Evolutionary conservation across 257 asterid species (phyloP).

Genomic region (Salvia miltiorrhiza): DNA sequence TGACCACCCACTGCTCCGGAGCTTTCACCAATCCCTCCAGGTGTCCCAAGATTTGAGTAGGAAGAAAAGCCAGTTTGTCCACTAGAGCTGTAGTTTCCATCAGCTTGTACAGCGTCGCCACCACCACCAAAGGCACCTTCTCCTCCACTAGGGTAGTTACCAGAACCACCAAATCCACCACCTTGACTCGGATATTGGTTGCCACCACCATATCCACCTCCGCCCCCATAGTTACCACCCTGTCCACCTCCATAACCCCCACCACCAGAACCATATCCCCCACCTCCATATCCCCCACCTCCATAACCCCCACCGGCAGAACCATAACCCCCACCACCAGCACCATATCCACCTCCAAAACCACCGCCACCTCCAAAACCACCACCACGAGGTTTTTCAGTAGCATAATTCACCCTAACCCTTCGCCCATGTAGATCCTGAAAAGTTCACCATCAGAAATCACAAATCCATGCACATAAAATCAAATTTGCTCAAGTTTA

Average conservation of each 20-base stretch:
- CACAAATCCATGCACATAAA: neutral
- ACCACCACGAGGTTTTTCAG: slow-evolving; percentile 43
- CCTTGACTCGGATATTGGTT: slow-evolving; percentile 15
- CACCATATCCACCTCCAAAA: slow-evolving; percentile 41
- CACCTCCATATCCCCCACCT: too few species aligned
- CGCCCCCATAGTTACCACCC: too few species aligned
- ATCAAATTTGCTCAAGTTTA: neutral
- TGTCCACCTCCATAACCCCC: too few species aligned
- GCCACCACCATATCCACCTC: slow-evolving; percentile 13
- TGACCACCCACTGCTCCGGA: slow-evolving; percentile 19
- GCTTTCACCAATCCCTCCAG: slow-evolving; percentile 7
- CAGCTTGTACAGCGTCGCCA: slow-evolving; percentile 26
- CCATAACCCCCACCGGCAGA: slow-evolving; percentile 16
- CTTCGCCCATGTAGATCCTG: slow-evolving; percentile 59
- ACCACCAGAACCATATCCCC: too few species aligned
- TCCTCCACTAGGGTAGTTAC: slow-evolving; percentile 21
- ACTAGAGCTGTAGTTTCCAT: slow-evolving; percentile 19
- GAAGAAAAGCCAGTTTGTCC: slow-evolving; percentile 24
- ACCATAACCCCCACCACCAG: slow-evolving; percentile 40
- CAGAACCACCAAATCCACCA: slow-evolving; percentile 21
- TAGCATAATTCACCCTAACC: slow-evolving; percentile 55
- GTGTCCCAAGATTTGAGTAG: neutral
- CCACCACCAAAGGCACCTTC: slow-evolving; percentile 28
- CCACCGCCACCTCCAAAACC: slow-evolving; percentile 53
- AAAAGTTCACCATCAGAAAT: neutral